Evolutionary conservation across 495 filamentous ascomycete species (phyloP), one percentile per base, ranked within the genome.

Genomic region (Diplogelasinospora grovesii): DNA sequence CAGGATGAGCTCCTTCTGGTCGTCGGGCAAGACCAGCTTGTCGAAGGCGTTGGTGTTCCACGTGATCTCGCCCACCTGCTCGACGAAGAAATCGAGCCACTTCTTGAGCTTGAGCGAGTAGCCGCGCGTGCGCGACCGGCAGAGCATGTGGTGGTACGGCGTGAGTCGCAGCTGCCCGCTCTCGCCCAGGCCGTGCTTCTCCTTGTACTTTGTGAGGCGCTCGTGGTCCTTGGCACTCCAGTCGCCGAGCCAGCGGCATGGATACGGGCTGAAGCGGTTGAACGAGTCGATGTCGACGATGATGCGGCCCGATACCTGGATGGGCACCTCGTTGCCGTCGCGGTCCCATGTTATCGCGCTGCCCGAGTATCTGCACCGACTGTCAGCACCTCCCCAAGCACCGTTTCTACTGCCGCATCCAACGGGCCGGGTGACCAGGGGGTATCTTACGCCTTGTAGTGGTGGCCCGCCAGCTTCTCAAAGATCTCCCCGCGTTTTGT

Each of bases 371-470:
- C n/a, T n/a, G n/a, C n/a, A n/a, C n/a, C n/a, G n/a, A n/a, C n/a
- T n/a, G n/a, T n/a, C n/a, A n/a, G n/a, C n/a, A n/a, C n/a, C n/a
- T n/a, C n/a, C n/a, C n/a, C n/a, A n/a, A n/a, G n/a, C n/a, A n/a
- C n/a, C n/a, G n/a, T n/a, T n/a, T n/a, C n/a, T n/a, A n/a, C n/a
- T n/a, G n/a, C n/a, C n/a, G n/a, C n/a, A n/a, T n/a, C n/a, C n/a
- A n/a, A n/a, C n/a, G n/a, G n/a, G n/a, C n/a, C n/a, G n/a, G n/a
- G n/a, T n/a, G n/a, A n/a, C n/a, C n/a, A n/a, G n/a, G n/a, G n/a
- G n/a, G n/a, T n/a, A n/a, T n/a, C n/a, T n/a, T n/a, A n/a, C 41
- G 56, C 41, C 48, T 74, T 78, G 63, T 82, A 82, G 47, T 80
- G 72, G 28, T 72, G 74, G 0, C 81, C 79, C 24, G 68, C 67